Percentiles rank a stretch among this genome's conserved stretches.
Evolutionary conservation across 352 stramenopile genomes (phyloP).

Genomic region (Pilasporangium apinafurcum): DNA sequence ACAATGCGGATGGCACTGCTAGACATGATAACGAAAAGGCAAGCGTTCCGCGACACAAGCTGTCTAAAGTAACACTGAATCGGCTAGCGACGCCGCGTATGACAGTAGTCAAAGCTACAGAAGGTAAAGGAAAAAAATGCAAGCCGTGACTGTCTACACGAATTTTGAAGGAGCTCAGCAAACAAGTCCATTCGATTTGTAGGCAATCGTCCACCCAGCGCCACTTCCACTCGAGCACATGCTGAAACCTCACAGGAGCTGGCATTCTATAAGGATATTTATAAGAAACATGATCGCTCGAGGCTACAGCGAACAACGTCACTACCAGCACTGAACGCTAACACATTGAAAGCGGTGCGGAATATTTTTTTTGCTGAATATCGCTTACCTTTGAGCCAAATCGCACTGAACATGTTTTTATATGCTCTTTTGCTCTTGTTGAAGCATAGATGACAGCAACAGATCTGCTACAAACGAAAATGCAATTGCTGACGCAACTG

Average conservation of each 20-base stretch:
- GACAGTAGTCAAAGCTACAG: slow-evolving; percentile 6
- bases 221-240: neutral
- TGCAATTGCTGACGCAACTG: slow-evolving; percentile 42
- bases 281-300: slow-evolving; percentile 31
- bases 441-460: slow-evolving; percentile 33
- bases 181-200: too few species aligned
- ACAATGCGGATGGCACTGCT: neutral
- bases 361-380: too few species aligned
- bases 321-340: slow-evolving; percentile 7
- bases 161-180: too few species aligned
- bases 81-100: slow-evolving; percentile 26
- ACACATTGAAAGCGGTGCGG: slow-evolving; percentile 30
- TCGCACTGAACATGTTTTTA: too few species aligned
- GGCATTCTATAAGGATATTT: slow-evolving; percentile 43
- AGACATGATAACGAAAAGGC: neutral
- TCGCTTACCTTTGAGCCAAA: too few species aligned
- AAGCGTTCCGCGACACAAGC: slow-evolving; percentile 5
- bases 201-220: neutral
- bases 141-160: too few species aligned
- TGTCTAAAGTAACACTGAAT: slow-evolving; percentile 38
- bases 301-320: slow-evolving; percentile 18
- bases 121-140: too few species aligned
- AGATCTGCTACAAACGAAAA: slow-evolving; percentile 47
- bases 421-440: neutral
- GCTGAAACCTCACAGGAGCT: slow-evolving; percentile 35